Evolutionary conservation across 169 alveolate species (phyloP).

Genomic region (Plasmodium ovale): DNA sequence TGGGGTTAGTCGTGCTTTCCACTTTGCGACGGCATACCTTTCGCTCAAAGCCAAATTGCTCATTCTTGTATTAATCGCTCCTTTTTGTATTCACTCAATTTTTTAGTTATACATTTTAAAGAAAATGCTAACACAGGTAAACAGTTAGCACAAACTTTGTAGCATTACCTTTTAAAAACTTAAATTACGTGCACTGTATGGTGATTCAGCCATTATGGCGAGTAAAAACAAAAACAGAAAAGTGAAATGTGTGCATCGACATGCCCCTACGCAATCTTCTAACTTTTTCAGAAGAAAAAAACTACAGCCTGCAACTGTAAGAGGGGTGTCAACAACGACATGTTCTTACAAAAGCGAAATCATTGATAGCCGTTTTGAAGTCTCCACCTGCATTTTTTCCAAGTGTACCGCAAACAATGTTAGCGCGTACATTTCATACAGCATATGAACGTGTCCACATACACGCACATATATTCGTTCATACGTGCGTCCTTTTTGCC

Average conservation of each 20-base stretch:
- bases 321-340: neutral
- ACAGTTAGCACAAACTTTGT: conserved; percentile 1
- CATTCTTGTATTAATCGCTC: no score
- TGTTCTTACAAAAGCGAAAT: neutral
- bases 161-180: neutral
- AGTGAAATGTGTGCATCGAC: neutral
- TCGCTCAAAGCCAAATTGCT: no score
- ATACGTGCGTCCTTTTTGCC: neutral
- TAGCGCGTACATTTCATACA: no score
- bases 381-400: conserved; percentile 65
- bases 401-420: no score
- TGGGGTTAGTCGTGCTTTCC: no score
- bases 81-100: neutral
- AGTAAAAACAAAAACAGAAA: neutral
- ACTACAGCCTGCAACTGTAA: no score
- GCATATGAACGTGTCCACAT: neutral
- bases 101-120: neutral
- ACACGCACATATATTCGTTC: neutral
- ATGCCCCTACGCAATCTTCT: conserved; percentile 1
- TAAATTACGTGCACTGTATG: neutral
- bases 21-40: no score
- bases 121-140: neutral
- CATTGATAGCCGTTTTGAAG: conserved; percentile 37
- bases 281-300: conserved; percentile 31
- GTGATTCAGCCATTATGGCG: neutral